A percentile compares a stretch with the other conserved stretches of the same genome.
phyloP scores from a whole-genome alignment of 2,329 filamentous ascomycete genomes.

The Pleoardoris graminearum region DNA sequence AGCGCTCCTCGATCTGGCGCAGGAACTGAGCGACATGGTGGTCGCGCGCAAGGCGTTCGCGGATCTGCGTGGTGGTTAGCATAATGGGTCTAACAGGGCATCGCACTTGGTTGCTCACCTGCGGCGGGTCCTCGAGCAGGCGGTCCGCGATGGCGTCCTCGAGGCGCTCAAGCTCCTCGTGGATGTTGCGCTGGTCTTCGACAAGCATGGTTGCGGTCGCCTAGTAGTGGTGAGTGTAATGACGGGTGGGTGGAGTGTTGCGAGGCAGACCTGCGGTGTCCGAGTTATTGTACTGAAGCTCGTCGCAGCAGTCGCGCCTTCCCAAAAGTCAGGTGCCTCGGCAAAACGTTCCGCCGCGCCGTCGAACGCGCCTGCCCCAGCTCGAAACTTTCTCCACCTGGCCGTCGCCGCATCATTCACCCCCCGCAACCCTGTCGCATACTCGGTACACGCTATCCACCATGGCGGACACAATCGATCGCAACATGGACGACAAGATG shows the following conservation, averaged over 20 bases:
- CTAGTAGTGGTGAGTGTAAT: slow-evolving; percentile 19
- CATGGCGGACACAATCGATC: slow-evolving; percentile 94
- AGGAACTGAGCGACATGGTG: slow-evolving; percentile 90
- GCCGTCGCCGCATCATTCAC: slow-evolving; percentile 16
- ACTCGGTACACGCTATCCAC: slow-evolving; percentile 35
- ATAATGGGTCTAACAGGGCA: neutral
- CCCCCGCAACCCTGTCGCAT: slow-evolving; percentile 3
- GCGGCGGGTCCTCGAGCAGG: slow-evolving; percentile 83
- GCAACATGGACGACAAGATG: slow-evolving; percentile 93
- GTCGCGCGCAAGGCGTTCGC: slow-evolving; percentile 85
- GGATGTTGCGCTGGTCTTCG: slow-evolving; percentile 90
- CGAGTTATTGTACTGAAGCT: slow-evolving; percentile 15
- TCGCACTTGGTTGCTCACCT: slow-evolving; percentile 59
- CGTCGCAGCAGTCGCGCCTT: neutral
- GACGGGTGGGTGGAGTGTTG: slow-evolving; percentile 7
- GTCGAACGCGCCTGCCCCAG: slow-evolving; percentile 17
- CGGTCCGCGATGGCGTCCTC: slow-evolving; percentile 93
- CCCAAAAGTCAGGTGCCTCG: slow-evolving; percentile 24
- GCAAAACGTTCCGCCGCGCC: slow-evolving; percentile 16
- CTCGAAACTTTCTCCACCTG: slow-evolving; percentile 29
- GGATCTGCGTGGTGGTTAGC: slow-evolving; percentile 63
- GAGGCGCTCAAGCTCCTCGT: slow-evolving; percentile 94
- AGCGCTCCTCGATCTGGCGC: slow-evolving; percentile 84
- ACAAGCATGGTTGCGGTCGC: slow-evolving; percentile 65
- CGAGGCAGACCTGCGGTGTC: slow-evolving; percentile 26